These are phyloP conservation scores for Stemphylium vesicarium DNA, from an alignment of 2,329 filamentous ascomycete genomes.

Conservation along the genomic window DNA sequence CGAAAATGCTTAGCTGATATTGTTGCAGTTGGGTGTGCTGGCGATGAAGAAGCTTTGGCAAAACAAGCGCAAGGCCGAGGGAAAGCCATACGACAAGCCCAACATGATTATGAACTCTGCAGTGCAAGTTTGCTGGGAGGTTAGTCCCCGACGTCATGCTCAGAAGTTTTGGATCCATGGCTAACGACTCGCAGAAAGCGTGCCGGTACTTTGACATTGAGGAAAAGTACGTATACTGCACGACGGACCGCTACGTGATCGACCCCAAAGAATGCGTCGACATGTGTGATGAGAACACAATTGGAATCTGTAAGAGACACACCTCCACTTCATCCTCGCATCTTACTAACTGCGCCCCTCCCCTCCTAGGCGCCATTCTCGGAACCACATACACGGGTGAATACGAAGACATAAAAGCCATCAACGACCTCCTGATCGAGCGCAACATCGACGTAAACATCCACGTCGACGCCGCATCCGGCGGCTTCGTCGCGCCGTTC, in stretches of 20 bases:
- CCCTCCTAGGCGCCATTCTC: slow-evolving; percentile 65
- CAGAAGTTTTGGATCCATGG: background rate
- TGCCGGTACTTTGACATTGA: slow-evolving; percentile 88
- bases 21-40: slow-evolving; percentile 67
- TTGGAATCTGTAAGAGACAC: slow-evolving; percentile 74
- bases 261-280: slow-evolving; percentile 68
- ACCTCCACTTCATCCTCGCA: background rate
- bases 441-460: slow-evolving; percentile 80
- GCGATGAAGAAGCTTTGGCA: slow-evolving; percentile 97
- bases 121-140: slow-evolving; percentile 95
- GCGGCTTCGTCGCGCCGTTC: slow-evolving; percentile 93
- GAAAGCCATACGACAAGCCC: slow-evolving; percentile 78
- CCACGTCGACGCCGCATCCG: slow-evolving; percentile 90
- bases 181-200: slow-evolving; percentile 59
- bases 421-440: slow-evolving; percentile 85
- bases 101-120: slow-evolving; percentile 97
- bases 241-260: slow-evolving; percentile 66
- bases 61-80: slow-evolving; percentile 81
- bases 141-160: background rate
- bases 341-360: background rate
- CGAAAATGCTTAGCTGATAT: slow-evolving; percentile 5
- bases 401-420: slow-evolving; percentile 87
- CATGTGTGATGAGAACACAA: slow-evolving; percentile 72
- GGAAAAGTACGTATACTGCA: slow-evolving; percentile 77
- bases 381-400: slow-evolving; percentile 95